Percentiles rank a stretch among this genome's conserved stretches.
phyloP scores from a whole-genome alignment of 306 rosid genomes.

The Vicia villosa region DNA sequence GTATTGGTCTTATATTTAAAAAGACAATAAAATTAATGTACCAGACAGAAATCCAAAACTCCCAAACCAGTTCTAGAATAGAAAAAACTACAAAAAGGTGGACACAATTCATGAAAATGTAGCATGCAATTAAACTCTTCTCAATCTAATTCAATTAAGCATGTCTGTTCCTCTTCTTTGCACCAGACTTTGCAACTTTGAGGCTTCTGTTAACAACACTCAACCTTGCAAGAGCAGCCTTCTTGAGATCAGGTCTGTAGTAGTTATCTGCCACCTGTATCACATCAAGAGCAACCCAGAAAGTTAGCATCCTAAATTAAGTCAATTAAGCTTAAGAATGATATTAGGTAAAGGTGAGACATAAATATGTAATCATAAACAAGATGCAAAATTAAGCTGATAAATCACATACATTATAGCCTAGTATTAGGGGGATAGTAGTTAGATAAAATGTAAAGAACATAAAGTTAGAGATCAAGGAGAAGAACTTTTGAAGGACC shows the following conservation, averaged over 20 bases:
- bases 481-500: not conserved
- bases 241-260: constrained; percentile 89
- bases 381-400: not conserved
- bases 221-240: constrained; percentile 92
- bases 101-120: not conserved
- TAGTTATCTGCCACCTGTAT: constrained; percentile 69
- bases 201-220: constrained; percentile 86
- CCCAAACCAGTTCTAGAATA: not conserved
- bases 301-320: not conserved
- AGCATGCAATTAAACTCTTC: not conserved
- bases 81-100: constrained; percentile 16
- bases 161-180: constrained; percentile 90
- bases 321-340: not conserved
- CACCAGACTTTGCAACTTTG: constrained; percentile 88
- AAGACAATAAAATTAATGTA: not conserved
- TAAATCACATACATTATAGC: too few species aligned
- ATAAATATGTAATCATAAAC: not conserved
- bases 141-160: constrained; percentile 45
- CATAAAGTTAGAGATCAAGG: not conserved
- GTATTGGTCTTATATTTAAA: not conserved
- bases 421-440: too few species aligned
- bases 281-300: not conserved
- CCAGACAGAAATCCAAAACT: constrained; percentile 14
- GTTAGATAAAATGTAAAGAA: not conserved
- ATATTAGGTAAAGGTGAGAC: too few species aligned